Percentiles rank a stretch among this genome's conserved stretches.
These are phyloP conservation scores for Trichoderma brevicompactum DNA, from an alignment of 2,329 filamentous ascomycete genomes.

Conservation along the genomic window DNA sequence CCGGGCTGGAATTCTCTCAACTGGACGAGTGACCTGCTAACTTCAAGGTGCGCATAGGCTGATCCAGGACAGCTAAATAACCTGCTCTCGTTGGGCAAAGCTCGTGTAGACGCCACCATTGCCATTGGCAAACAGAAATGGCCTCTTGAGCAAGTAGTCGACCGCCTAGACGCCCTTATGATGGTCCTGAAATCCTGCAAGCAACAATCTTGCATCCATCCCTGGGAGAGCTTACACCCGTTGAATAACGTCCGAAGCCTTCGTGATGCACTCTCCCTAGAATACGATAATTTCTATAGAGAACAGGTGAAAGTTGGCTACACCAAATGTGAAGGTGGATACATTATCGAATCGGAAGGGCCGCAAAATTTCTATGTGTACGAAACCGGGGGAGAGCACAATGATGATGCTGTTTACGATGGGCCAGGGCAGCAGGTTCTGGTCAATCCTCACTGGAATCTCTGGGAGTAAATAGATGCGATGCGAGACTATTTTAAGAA, in stretches of 20 bases:
- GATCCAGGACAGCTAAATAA: conserved; percentile 60
- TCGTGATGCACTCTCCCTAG: conserved; percentile 51
- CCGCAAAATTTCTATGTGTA: conserved; percentile 42
- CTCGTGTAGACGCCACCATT: conserved; percentile 36
- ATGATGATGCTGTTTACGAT: background rate
- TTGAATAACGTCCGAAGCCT: conserved; percentile 55
- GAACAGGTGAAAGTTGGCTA: conserved; percentile 54
- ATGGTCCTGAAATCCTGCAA: conserved; percentile 66
- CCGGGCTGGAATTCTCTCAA: no score
- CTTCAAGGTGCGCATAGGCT: conserved; percentile 40
- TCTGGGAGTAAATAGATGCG: conserved; percentile 10
- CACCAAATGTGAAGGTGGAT: conserved; percentile 58
- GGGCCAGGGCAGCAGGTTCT: background rate
- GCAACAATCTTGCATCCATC: conserved; percentile 55
- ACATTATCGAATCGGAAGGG: conserved; percentile 58
- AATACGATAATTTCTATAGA: conserved; percentile 59
- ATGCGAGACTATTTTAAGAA: no score
- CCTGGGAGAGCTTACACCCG: conserved; percentile 63
- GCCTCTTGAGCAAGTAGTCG: conserved; percentile 45
- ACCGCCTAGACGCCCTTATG: conserved; percentile 61
- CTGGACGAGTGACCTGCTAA: conserved; percentile 14
- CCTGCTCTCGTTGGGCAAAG: conserved; percentile 36
- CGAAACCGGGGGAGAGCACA: background rate
- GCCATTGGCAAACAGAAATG: conserved; percentile 32
- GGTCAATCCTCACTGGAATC: conserved; percentile 15